phyloP scores from a whole-genome alignment of 2,329 filamentous ascomycete species.

The Colletotrichum caudatum region DNA sequence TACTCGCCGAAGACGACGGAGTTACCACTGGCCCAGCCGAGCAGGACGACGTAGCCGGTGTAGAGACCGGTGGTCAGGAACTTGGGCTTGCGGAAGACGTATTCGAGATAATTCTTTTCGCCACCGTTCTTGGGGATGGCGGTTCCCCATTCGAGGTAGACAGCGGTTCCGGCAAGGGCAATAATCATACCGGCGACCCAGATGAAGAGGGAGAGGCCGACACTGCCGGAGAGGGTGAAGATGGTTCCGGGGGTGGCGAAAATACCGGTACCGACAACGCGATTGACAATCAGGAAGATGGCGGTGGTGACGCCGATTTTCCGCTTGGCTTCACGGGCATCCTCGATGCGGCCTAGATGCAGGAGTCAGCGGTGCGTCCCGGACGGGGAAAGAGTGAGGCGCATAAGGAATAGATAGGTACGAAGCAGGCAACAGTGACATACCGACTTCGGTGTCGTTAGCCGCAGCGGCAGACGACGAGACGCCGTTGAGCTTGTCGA shows the following conservation, averaged over 20 bases:
- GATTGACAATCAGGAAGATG: conserved; percentile 72
- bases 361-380: conserved; percentile 1
- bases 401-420: too few relatives aligned
- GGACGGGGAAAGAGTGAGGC: not conserved
- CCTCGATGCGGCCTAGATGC: conserved; percentile 48
- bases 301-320: conserved; percentile 68
- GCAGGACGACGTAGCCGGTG: conserved; percentile 70
- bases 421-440: not conserved
- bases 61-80: conserved; percentile 73
- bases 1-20: conserved; percentile 79
- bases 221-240: conserved; percentile 67
- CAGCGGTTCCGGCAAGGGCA: conserved; percentile 70
- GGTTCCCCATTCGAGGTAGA: conserved; percentile 75
- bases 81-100: conserved; percentile 69
- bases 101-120: conserved; percentile 77
- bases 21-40: conserved; percentile 75
- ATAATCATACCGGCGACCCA: conserved; percentile 74
- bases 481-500: conserved; percentile 30
- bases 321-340: conserved; percentile 61
- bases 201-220: conserved; percentile 72
- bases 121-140: conserved; percentile 74
- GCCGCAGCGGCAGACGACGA: conserved; percentile 24
- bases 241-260: conserved; percentile 73
- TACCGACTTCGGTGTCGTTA: conserved; percentile 42
- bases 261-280: conserved; percentile 75